These are phyloP conservation scores for Nicotiana undulata DNA, from an alignment of 257 asterid species.

Conservation along the genomic window DNA sequence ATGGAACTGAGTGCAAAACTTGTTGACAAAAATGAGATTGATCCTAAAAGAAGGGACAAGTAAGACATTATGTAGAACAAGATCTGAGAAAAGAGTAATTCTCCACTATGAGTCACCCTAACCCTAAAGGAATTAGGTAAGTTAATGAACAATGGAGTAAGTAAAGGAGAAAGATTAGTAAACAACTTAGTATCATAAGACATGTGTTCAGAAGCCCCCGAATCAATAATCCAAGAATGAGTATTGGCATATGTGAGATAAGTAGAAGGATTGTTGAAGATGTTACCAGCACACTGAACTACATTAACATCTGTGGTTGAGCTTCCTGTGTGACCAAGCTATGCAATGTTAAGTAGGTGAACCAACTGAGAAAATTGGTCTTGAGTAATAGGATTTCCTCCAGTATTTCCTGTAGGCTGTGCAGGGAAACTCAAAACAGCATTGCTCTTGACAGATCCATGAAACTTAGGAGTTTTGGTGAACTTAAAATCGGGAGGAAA, in stretches of 20 bases:
- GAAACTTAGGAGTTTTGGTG: too few relatives aligned
- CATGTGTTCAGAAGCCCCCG: not conserved
- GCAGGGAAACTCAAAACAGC: not conserved
- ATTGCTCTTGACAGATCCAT: not conserved
- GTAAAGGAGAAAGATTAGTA: not conserved
- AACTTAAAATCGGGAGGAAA: not conserved
- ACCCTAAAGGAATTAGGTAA: too few relatives aligned
- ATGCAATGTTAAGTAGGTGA: not conserved
- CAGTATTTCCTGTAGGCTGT: not conserved
- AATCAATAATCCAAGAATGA: not conserved
- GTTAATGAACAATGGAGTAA: too few relatives aligned
- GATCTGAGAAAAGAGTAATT: too few relatives aligned
- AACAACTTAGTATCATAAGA: not conserved
- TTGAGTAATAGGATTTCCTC: not conserved
- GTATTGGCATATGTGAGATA: not conserved
- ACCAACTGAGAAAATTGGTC: not conserved
- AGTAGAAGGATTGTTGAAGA: not conserved
- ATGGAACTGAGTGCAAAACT: too few relatives aligned
- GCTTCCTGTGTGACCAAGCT: not conserved
- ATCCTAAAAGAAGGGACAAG: too few relatives aligned
- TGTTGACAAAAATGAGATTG: too few relatives aligned
- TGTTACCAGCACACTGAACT: not conserved
- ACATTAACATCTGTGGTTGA: not conserved
- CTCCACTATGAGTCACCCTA: too few relatives aligned
- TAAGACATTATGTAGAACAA: too few relatives aligned